These are phyloP conservation scores for Yamadazyma taylorii DNA, from an alignment of 1,139 yeast genomes.

Conservation along the genomic window DNA sequence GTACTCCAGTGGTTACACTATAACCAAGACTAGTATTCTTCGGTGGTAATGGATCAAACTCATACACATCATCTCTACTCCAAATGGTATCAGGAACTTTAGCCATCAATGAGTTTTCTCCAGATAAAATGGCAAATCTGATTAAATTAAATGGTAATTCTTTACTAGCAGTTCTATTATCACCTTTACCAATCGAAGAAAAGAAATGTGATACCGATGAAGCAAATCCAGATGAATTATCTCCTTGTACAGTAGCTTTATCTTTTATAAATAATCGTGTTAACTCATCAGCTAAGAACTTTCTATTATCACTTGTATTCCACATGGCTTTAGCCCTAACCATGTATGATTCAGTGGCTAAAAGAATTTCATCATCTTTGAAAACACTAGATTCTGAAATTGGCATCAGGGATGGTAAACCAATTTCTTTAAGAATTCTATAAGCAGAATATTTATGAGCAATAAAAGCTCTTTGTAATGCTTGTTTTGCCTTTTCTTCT, in stretches of 20 bases:
- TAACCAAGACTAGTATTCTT: conserved; percentile 25
- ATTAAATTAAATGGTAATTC: conserved; percentile 59
- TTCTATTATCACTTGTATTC: conserved; percentile 45
- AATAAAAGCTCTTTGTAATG: conserved; percentile 50
- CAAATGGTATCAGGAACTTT: conserved; percentile 63
- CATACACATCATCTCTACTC: conserved; percentile 60
- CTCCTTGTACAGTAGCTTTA: conserved; percentile 12
- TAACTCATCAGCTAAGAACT: conserved; percentile 51
- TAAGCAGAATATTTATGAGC: conserved; percentile 62
- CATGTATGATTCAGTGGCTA: conserved; percentile 53
- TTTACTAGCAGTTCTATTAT: conserved; percentile 10
- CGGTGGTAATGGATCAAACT: conserved; percentile 74
- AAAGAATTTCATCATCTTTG: conserved; percentile 23
- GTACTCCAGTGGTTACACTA: conserved; percentile 28
- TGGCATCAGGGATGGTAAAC: conserved; percentile 23
- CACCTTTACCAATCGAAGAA: conserved; percentile 13
- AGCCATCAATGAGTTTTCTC: conserved; percentile 70
- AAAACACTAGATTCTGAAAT: conserved; percentile 25
- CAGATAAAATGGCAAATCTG: conserved; percentile 67
- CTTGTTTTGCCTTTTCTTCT: conserved; percentile 42
- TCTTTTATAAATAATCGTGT: conserved; percentile 26
- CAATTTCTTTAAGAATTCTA: conserved; percentile 45
- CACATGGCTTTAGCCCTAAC: conserved; percentile 51
- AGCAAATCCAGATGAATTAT: conserved; percentile 10
- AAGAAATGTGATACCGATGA: conserved; percentile 17